A percentile compares a stretch with the other conserved stretches of the same genome.
phyloP scores from a whole-genome alignment of 1,139 yeast species.

The Candida albicans region DNA sequence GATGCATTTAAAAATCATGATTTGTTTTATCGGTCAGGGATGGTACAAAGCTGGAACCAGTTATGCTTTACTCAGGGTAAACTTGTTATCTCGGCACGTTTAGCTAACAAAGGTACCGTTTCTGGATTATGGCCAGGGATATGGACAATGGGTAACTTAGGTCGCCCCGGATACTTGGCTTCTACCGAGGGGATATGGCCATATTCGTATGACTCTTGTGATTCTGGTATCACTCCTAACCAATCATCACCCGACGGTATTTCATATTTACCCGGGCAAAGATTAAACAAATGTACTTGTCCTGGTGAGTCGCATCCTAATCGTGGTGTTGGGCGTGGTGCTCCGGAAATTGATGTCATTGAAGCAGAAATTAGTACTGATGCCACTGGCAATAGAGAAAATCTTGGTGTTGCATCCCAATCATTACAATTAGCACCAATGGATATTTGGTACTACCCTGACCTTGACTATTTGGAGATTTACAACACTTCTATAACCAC shows the following conservation, averaged over 20 bases:
- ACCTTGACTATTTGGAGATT: constrained; percentile 67
- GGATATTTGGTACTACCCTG: constrained; percentile 85
- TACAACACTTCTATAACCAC: constrained; percentile 60
- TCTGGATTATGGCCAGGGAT: constrained; percentile 92
- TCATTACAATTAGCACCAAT: constrained; percentile 82
- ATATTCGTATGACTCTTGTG: constrained; percentile 77
- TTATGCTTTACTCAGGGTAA: constrained; percentile 78
- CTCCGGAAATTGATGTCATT: constrained; percentile 83
- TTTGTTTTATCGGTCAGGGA: constrained; percentile 75
- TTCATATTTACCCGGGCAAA: constrained; percentile 77
- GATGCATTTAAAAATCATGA: constrained; percentile 75
- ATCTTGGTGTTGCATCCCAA: constrained; percentile 74
- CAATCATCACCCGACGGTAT: constrained; percentile 83
- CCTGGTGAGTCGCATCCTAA: constrained; percentile 78
- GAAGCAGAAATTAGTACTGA: constrained; percentile 68
- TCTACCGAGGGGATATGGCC: constrained; percentile 90
- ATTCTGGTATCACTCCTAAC: constrained; percentile 86
- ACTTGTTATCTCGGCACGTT: constrained; percentile 65
- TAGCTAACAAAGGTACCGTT: constrained; percentile 72
- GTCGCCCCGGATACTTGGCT: constrained; percentile 79
- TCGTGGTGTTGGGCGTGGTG: constrained; percentile 79
- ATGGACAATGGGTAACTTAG: constrained; percentile 87
- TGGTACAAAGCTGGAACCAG: constrained; percentile 85
- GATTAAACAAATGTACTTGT: constrained; percentile 68
- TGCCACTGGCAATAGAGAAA: constrained; percentile 16